Conservation (phyloP, 2,329 filamentous ascomycete species). For the Cercospora sesami region DNA sequence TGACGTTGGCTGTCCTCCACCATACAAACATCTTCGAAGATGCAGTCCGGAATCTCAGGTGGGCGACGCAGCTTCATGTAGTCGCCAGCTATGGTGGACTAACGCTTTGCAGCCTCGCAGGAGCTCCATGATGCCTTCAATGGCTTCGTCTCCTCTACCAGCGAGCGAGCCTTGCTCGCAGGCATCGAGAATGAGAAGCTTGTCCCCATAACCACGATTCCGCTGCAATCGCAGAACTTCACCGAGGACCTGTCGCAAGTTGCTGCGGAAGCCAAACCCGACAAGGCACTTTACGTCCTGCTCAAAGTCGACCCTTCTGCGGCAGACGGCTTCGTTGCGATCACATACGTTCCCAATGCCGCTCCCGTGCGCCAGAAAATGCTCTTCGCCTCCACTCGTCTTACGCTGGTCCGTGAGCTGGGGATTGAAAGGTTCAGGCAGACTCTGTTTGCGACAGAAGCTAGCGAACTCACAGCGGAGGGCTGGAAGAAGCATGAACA, state of each 20-base stretch:
- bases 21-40: conserved; percentile 42
- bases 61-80: conserved; percentile 26
- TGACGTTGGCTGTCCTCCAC: conserved; percentile 1
- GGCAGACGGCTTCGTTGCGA: conserved; percentile 58
- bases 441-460: conserved; percentile 69
- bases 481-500: conserved; percentile 74
- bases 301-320: conserved; percentile 63
- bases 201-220: conserved; percentile 59
- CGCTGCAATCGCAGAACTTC: conserved; percentile 58
- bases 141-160: conserved; percentile 61
- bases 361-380: conserved; percentile 83
- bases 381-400: conserved; percentile 75
- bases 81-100: conserved; percentile 1
- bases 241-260: conserved; percentile 64
- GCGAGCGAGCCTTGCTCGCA: conserved; percentile 68
- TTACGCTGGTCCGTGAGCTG: conserved; percentile 73
- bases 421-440: conserved; percentile 77
- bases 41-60: conserved; percentile 82
- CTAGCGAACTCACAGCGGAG: conserved; percentile 65
- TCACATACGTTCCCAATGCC: conserved; percentile 77
- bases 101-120: conserved; percentile 61
- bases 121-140: conserved; percentile 76
- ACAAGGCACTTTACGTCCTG: conserved; percentile 71
- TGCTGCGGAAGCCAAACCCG: conserved; percentile 62
- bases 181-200: conserved; percentile 70